Conservation (phyloP, 2,329 filamentous ascomycete genomes). For the Fusarium kyushuense region DNA sequence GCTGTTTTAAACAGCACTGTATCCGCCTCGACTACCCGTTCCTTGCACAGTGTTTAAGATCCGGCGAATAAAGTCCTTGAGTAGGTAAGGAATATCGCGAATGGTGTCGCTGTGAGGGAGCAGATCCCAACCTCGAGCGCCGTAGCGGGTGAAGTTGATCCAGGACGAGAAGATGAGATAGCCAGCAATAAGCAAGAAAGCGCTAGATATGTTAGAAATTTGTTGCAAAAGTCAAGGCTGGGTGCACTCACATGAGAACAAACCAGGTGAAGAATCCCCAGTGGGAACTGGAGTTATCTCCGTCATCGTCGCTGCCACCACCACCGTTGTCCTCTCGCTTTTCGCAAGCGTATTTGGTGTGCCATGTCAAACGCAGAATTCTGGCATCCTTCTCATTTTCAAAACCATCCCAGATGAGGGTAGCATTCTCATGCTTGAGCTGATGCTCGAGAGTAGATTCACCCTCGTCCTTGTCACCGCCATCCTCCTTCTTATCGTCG, state of each 20-base stretch:
- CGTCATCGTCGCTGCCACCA: conserved; percentile 50
- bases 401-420: conserved; percentile 83
- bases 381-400: conserved; percentile 66
- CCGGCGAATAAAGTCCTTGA: conserved; percentile 87
- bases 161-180: conserved; percentile 98
- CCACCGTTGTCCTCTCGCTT: conserved; percentile 59
- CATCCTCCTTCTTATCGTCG: conserved; percentile 49
- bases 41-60: conserved; percentile 88
- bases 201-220: conserved; percentile 62
- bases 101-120: conserved; percentile 93
- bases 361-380: conserved; percentile 83
- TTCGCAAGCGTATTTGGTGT: conserved; percentile 88
- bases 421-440: conserved; percentile 67
- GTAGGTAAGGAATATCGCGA: conserved; percentile 89
- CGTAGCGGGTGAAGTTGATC: conserved; percentile 98
- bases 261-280: conserved; percentile 99
- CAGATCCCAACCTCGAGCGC: conserved; percentile 93
- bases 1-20: conserved; percentile 82
- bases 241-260: conserved; percentile 81
- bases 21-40: conserved; percentile 85
- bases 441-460: conserved; percentile 63
- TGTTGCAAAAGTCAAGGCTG: too few relatives aligned
- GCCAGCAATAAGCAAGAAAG: conserved; percentile 85
- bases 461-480: conserved; percentile 54
- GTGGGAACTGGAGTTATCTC: conserved; percentile 62